Evolutionary conservation across 208 protist genomes (phyloP), one percentile per base, ranked within the genome.

Genomic region (Crithidia thermophila): DNA sequence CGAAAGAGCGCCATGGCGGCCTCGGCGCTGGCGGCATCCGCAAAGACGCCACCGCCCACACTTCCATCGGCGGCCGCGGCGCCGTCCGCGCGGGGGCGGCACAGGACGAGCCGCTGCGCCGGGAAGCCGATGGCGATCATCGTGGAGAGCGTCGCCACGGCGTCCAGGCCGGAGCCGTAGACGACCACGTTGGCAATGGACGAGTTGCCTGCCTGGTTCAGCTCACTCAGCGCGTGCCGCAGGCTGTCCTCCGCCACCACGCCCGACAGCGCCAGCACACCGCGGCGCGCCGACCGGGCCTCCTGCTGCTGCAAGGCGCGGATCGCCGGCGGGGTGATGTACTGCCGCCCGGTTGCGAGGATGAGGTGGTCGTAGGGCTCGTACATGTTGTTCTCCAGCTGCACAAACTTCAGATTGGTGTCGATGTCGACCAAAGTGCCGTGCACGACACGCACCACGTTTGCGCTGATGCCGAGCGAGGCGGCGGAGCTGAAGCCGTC

Each of bases 291-390:
- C 53, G 36, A 67, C 23, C 74, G 79, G 13, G 70, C 67, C 67
- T 89, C 80, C 65, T 93, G 80, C 57, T 90, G 72, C 59, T 81
- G 81, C 27, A 95, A 66, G n/a, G 60, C 28, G 4, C 75, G 84
- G 28, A 95, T 84, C n/a, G 75, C 45, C 1, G 64, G 70, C 20
- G 90, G 81, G 21, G 91, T 75, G 31, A 88, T 80, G 80, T 94
- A 98, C 74, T 98, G 91, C 52, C 92, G 71, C 0, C 91, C 91
- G n/a, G 88, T 82, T 25, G 86, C 84, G 13, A 98, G 74, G 37
- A 98, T 65, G 13, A 98, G 76, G 74, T 94, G 89, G 67, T 98
- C 94, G 72, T 98, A 98, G 25, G 91, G 87, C 69, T 95, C 90
- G 47, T 89, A 93, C 36, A 79, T 73, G 34, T 85, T 83, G 64